Percentiles rank a stretch among this genome's conserved stretches.
phyloP scores from a whole-genome alignment of 1,139 yeast genomes.

The Meyerozyma smithsonii region DNA sequence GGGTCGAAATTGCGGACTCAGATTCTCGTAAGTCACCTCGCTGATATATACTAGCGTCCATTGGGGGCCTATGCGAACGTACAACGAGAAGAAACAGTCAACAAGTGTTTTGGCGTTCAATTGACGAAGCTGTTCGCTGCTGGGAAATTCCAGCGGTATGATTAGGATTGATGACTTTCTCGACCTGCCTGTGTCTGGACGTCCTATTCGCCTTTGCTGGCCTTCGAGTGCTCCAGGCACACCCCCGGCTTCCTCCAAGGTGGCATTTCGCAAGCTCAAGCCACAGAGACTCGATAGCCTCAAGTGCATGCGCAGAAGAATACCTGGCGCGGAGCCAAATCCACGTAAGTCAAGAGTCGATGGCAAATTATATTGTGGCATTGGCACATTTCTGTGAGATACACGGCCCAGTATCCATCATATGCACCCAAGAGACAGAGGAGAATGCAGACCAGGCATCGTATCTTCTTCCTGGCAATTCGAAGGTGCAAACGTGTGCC shows the following conservation, averaged over 20 bases:
- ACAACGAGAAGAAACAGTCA: conserved; percentile 27
- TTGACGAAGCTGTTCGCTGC: conserved; percentile 10
- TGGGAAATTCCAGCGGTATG: background rate
- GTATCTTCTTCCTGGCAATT: conserved; percentile 18
- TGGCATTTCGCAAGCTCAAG: background rate
- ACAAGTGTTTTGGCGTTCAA: conserved; percentile 15
- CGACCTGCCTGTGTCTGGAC: background rate
- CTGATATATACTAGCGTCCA: conserved; percentile 29
- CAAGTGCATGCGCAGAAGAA: background rate
- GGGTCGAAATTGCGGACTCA: conserved; percentile 29
- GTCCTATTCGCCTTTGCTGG: background rate
- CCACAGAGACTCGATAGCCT: background rate
- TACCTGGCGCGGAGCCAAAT: background rate
- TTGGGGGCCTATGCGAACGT: conserved; percentile 13
- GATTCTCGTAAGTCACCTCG: conserved; percentile 21
- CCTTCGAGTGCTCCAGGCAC: background rate
- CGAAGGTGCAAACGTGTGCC: conserved; percentile 48
- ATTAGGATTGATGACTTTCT: background rate
- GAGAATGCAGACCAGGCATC: conserved; percentile 20
- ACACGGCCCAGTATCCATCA: conserved; percentile 77
- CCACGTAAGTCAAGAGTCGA: conserved; percentile 2
- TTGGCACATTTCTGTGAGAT: conserved; percentile 82
- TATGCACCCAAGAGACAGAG: conserved; percentile 59
- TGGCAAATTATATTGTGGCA: conserved; percentile 39
- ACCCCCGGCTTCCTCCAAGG: background rate